Percentiles rank a stretch among this genome's conserved stretches.
phyloP scores from a whole-genome alignment of 1,139 yeast genomes.

The Candida tetrigidarum region DNA sequence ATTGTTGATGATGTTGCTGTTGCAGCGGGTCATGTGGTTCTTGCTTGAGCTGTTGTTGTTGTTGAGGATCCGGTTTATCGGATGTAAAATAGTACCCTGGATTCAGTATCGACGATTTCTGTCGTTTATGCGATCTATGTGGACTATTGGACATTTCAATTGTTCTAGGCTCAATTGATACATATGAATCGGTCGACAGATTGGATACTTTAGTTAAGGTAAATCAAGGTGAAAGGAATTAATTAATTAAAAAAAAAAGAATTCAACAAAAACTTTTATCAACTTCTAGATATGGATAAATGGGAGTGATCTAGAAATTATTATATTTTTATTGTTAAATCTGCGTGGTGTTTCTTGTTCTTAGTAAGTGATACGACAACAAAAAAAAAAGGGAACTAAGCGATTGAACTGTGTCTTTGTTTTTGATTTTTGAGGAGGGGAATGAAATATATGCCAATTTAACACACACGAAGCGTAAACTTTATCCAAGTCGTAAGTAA shows the following conservation, averaged over 20 bases:
- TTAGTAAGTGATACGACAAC: not conserved
- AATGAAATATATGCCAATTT: not conserved
- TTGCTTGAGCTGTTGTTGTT: slow-evolving; percentile 6
- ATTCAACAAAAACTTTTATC: not conserved
- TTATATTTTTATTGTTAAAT: too few relatives aligned
- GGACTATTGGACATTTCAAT: slow-evolving; percentile 28
- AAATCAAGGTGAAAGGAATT: not conserved
- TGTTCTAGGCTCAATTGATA: slow-evolving; percentile 5
- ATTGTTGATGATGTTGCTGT: slow-evolving; percentile 7
- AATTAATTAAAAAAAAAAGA: not conserved
- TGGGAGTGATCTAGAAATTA: slow-evolving; percentile 3
- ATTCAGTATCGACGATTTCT: slow-evolving; percentile 45
- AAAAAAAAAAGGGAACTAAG: not conserved
- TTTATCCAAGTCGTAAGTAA: not conserved
- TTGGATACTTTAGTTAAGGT: slow-evolving; percentile 6
- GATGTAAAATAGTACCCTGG: slow-evolving; percentile 33
- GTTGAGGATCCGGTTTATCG: slow-evolving; percentile 12
- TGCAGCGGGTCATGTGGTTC: slow-evolving; percentile 4
- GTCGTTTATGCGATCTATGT: slow-evolving; percentile 44
- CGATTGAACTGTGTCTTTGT: not conserved
- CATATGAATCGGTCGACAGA: slow-evolving; percentile 10
- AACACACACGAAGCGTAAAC: not conserved
- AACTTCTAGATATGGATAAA: not conserved
- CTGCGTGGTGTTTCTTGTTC: too few relatives aligned
- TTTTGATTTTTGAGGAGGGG: not conserved